Percentiles rank a stretch among this genome's conserved stretches.
Conservation (phyloP, 1,139 yeast genomes). For the Blastobotrys malaysiensis region DNA sequence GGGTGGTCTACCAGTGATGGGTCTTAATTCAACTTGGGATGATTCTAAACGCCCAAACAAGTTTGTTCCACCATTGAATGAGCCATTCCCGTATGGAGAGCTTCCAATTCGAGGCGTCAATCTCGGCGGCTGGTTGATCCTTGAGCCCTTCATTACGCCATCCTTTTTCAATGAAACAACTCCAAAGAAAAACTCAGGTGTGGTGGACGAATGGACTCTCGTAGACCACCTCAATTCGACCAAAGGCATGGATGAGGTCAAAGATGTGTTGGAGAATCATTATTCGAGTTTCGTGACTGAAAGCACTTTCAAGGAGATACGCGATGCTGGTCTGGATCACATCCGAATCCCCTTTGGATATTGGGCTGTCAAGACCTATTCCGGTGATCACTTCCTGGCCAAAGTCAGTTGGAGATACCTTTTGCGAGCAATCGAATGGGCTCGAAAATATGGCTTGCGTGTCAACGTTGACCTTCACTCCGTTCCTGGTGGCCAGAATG, state of each 20-base stretch:
- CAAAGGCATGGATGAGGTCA: conserved; percentile 43
- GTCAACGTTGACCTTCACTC: conserved; percentile 89
- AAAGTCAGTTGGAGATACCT: conserved; percentile 70
- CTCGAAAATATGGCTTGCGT: conserved; percentile 53
- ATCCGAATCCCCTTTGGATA: conserved; percentile 89
- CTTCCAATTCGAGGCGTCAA: conserved; percentile 69
- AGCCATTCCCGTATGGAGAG: conserved; percentile 41
- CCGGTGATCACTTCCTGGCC: conserved; percentile 66
- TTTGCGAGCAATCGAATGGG: conserved; percentile 73
- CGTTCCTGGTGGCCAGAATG: conserved; percentile 89
- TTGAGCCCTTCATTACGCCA: conserved; percentile 82
- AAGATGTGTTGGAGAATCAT: conserved; percentile 47
- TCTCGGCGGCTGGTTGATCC: conserved; percentile 86
- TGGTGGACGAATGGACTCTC: conserved; percentile 35
- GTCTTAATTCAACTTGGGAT: conserved; percentile 32
- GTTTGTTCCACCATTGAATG: conserved; percentile 27
- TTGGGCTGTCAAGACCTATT: conserved; percentile 71
- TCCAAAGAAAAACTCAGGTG: conserved; percentile 15
- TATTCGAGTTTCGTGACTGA: conserved; percentile 75
- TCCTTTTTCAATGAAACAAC: conserved; percentile 55
- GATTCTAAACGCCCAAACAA: conserved; percentile 27
- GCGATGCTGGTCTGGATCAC: conserved; percentile 67
- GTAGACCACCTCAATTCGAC: conserved; percentile 41
- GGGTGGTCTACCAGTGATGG: conserved; percentile 36
- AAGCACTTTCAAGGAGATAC: conserved; percentile 58